These are phyloP conservation scores for Solanum hybrid DNA, from an alignment of 305 asterid species.

Conservation along the genomic window DNA sequence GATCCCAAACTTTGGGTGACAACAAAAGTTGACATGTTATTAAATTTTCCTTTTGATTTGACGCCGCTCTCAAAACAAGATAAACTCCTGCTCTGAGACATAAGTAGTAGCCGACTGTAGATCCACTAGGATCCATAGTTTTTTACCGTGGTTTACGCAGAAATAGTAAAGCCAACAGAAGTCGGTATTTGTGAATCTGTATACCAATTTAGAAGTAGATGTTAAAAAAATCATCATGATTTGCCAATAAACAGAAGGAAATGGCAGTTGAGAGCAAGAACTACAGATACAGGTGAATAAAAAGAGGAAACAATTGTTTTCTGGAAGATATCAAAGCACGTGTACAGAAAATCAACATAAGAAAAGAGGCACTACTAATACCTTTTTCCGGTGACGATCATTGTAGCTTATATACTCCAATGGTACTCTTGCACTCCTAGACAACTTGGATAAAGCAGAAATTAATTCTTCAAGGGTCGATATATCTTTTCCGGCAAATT, in stretches of 20 bases:
- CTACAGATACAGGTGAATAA: not conserved
- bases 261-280: not conserved
- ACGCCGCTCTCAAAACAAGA: not conserved
- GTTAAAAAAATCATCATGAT: not conserved
- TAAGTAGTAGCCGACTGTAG: not conserved
- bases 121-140: not conserved
- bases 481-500: conserved; percentile 93
- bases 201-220: not conserved
- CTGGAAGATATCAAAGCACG: not conserved
- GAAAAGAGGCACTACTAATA: conserved; percentile 19
- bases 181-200: not conserved
- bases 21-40: not conserved
- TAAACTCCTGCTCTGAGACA: not conserved
- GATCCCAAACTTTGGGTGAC: not conserved
- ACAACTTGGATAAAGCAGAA: conserved; percentile 64
- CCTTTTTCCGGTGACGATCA: conserved; percentile 98
- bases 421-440: conserved; percentile 95
- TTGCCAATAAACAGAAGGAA: not conserved
- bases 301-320: not conserved
- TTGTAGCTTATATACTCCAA: conserved; percentile 74
- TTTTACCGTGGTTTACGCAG: not conserved
- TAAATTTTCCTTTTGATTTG: not conserved
- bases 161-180: not conserved
- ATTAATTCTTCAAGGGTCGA: conserved; percentile 74
- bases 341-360: not conserved